Percentiles rank a stretch among this genome's conserved stretches.
phyloP scores from a whole-genome alignment of 2,329 filamentous ascomycete species.

The Didymella keratinophila region DNA sequence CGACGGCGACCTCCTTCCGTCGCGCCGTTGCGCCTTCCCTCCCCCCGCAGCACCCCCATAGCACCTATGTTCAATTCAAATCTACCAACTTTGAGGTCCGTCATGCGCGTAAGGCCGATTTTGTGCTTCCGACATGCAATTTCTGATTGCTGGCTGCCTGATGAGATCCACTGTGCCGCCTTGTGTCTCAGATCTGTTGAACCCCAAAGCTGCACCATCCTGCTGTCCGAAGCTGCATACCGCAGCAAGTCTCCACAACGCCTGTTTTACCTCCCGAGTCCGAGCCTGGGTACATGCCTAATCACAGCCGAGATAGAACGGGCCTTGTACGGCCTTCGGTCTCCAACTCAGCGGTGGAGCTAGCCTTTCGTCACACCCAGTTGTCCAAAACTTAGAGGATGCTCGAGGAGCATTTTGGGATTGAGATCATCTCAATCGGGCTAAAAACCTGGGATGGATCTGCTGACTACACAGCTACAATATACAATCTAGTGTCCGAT shows the following conservation, averaged over 20 bases:
- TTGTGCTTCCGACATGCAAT: not conserved
- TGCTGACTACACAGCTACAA: not conserved
- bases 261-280: not conserved
- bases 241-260: not conserved
- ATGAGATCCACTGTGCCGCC: conserved; percentile 8
- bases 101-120: not conserved
- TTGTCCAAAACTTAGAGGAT: not conserved
- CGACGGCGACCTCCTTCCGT: not conserved
- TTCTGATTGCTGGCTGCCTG: conserved; percentile 5
- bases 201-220: conserved; percentile 8
- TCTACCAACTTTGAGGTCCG: not conserved
- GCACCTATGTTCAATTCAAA: not conserved
- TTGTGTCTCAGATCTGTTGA: conserved; percentile 7
- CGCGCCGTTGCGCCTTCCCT: not conserved
- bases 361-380: not conserved
- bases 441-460: not conserved
- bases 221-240: conserved; percentile 8
- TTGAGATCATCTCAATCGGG: not conserved
- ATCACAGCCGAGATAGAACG: not conserved
- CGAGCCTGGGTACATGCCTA: not conserved
- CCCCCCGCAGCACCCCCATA: not conserved
- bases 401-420: not conserved
- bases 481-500: not conserved
- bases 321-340: not conserved
- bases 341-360: not conserved